A percentile compares a stretch with the other conserved stretches of the same genome.
phyloP scores from a whole-genome alignment of 495 filamentous ascomycete genomes.

The Trichoderma gamsii region DNA sequence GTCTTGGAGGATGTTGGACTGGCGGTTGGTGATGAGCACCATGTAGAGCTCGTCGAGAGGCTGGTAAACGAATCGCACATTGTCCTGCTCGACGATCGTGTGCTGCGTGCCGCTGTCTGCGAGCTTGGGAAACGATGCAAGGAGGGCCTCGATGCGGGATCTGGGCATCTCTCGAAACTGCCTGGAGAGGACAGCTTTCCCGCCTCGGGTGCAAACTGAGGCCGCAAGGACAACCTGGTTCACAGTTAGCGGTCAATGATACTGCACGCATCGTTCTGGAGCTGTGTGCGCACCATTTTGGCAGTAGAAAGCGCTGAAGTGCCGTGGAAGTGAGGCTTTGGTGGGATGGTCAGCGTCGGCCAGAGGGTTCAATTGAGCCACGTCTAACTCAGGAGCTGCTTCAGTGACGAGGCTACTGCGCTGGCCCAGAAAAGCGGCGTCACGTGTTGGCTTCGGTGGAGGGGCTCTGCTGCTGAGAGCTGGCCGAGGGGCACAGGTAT shows the following conservation, averaged over 20 bases:
- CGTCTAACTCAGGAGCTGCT: slow-evolving; percentile 13
- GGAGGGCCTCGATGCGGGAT: slow-evolving; percentile 89
- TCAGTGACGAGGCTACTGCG: background rate
- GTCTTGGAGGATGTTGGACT: slow-evolving; percentile 98
- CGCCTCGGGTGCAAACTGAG: slow-evolving; percentile 96
- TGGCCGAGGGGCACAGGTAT: background rate
- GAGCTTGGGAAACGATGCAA: slow-evolving; percentile 95
- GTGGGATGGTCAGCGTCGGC: background rate
- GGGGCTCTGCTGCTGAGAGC: background rate
- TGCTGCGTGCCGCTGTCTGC: slow-evolving; percentile 92
- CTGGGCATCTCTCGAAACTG: slow-evolving; percentile 95
- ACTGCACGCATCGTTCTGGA: background rate
- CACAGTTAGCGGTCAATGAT: background rate
- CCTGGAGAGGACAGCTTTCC: slow-evolving; percentile 92
- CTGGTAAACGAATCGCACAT: slow-evolving; percentile 98
- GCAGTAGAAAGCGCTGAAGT: background rate
- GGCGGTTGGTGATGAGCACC: slow-evolving; percentile 97
- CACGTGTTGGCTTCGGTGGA: background rate
- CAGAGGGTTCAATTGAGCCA: slow-evolving; percentile 12
- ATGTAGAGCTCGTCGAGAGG: slow-evolving; percentile 98
- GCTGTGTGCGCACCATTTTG: slow-evolving; percentile 6
- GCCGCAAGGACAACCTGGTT: slow-evolving; percentile 91
- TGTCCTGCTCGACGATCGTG: slow-evolving; percentile 96
- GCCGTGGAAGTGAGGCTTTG: background rate
- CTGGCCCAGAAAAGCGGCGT: background rate